These are phyloP conservation scores for Dothistroma septosporum DNA, from an alignment of 2,329 filamentous ascomycete species.

Conservation along the genomic window DNA sequence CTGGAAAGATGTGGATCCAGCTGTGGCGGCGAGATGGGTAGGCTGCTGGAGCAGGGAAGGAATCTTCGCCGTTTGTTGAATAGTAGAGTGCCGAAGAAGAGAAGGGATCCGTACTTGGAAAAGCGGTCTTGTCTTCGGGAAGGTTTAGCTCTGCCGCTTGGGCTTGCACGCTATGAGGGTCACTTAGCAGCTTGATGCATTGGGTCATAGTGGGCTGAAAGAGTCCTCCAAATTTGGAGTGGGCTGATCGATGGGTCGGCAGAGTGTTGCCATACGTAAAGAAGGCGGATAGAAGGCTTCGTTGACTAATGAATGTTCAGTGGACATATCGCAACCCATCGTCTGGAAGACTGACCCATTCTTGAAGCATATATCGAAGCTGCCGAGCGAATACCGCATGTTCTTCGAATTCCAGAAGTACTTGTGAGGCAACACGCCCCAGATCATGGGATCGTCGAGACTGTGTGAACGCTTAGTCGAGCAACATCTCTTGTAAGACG, in stretches of 20 bases:
- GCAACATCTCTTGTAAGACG: slow-evolving; percentile 5
- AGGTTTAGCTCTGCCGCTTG: background rate
- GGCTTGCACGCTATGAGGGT: slow-evolving; percentile 31
- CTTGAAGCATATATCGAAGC: slow-evolving; percentile 92
- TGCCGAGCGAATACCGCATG: slow-evolving; percentile 82
- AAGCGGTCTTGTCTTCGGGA: background rate
- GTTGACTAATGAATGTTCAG: slow-evolving; percentile 6
- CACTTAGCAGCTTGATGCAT: slow-evolving; percentile 76
- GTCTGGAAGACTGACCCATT: slow-evolving; percentile 56
- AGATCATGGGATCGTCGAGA: slow-evolving; percentile 89
- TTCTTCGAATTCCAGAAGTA: slow-evolving; percentile 70
- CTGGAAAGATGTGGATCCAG: slow-evolving; percentile 95
- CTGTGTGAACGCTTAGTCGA: slow-evolving; percentile 46
- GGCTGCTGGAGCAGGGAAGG: slow-evolving; percentile 66
- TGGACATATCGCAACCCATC: slow-evolving; percentile 13
- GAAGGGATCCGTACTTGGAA: slow-evolving; percentile 52
- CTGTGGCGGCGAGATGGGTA: slow-evolving; percentile 65
- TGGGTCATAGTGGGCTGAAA: slow-evolving; percentile 87
- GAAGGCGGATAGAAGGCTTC: slow-evolving; percentile 67
- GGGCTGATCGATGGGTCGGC: slow-evolving; percentile 74
- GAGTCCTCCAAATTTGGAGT: slow-evolving; percentile 76
- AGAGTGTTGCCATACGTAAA: slow-evolving; percentile 87
- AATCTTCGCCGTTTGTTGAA: slow-evolving; percentile 63
- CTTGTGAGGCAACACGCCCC: slow-evolving; percentile 77
- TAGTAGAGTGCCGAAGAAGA: slow-evolving; percentile 53